These are phyloP conservation scores for Pyricularia grisea DNA, from an alignment of 2,329 filamentous ascomycete species.

Conservation along the genomic window DNA sequence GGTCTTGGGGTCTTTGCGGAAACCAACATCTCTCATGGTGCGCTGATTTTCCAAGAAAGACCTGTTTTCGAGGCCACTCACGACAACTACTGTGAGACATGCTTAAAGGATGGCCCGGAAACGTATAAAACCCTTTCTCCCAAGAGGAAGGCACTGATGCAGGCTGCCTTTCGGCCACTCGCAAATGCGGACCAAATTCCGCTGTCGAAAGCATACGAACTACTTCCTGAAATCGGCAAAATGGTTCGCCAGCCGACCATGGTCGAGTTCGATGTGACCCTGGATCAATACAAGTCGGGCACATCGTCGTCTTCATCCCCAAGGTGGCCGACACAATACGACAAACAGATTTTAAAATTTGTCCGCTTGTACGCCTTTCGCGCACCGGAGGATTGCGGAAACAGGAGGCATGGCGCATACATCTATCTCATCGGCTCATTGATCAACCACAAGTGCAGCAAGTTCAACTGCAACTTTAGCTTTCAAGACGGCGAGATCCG, in stretches of 20 bases:
- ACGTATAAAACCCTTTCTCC: conserved; percentile 7
- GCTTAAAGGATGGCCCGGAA: conserved; percentile 6
- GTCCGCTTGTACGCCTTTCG: conserved; percentile 15
- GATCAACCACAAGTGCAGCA: conserved; percentile 24
- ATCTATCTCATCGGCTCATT: conserved; percentile 14
- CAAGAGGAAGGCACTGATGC: conserved; percentile 6
- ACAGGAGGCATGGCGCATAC: conserved; percentile 8
- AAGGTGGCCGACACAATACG: neutral
- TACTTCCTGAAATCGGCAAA: neutral
- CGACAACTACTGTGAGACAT: conserved; percentile 5
- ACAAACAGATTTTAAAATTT: conserved; percentile 10
- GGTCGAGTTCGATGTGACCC: neutral
- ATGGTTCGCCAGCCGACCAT: neutral
- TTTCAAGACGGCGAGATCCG: conserved; percentile 13
- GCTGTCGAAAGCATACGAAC: neutral
- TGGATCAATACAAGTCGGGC: neutral
- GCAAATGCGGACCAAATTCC: conserved; percentile 11
- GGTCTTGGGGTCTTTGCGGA: conserved; percentile 21
- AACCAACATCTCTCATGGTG: conserved; percentile 12
- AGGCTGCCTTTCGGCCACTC: conserved; percentile 12
- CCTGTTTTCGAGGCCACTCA: conserved; percentile 13
- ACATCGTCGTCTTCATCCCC: neutral
- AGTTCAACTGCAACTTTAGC: conserved; percentile 16
- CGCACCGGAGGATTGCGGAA: conserved; percentile 4
- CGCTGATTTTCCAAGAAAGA: conserved; percentile 18